Conservation (phyloP, 495 filamentous ascomycete species). For the Xylaria bambusicola region DNA sequence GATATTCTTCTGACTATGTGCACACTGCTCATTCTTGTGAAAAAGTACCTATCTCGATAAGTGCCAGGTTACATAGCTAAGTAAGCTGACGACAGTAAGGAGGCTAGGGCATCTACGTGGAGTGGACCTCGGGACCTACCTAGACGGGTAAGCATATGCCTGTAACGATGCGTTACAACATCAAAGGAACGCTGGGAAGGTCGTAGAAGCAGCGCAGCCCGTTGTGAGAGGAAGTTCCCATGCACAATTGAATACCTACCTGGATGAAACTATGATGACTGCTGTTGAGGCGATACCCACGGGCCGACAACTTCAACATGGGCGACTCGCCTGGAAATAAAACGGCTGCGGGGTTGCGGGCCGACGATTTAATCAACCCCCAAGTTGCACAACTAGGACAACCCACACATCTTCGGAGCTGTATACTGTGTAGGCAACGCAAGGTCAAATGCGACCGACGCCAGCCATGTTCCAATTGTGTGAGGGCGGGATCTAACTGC, state of each 20-base stretch:
- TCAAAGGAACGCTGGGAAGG: not conserved
- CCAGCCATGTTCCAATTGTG: slow-evolving; percentile 22
- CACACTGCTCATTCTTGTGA: too few relatives aligned
- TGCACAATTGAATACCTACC: too few relatives aligned
- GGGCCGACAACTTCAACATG: not conserved
- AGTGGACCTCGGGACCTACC: too few relatives aligned
- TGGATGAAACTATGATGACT: not conserved
- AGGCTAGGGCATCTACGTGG: too few relatives aligned
- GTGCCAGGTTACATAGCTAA: too few relatives aligned
- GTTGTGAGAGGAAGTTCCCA: not conserved
- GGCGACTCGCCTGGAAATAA: not conserved
- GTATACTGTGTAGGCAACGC: slow-evolving; percentile 22
- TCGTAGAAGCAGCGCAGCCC: not conserved
- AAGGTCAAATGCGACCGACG: slow-evolving; percentile 25
- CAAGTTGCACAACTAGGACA: not conserved
- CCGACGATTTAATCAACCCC: not conserved
- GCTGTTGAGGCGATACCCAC: not conserved
- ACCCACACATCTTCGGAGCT: slow-evolving; percentile 17
- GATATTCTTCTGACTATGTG: too few relatives aligned
- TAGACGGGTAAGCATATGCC: slow-evolving; percentile 4
- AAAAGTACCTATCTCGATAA: too few relatives aligned
- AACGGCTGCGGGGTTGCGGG: not conserved
- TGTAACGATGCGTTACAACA: slow-evolving; percentile 3
- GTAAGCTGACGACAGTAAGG: not conserved
- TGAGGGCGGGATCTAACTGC: slow-evolving; percentile 16